Conservation (phyloP, 371 early-diverging fungal species). For the Nematocida minor region DNA sequence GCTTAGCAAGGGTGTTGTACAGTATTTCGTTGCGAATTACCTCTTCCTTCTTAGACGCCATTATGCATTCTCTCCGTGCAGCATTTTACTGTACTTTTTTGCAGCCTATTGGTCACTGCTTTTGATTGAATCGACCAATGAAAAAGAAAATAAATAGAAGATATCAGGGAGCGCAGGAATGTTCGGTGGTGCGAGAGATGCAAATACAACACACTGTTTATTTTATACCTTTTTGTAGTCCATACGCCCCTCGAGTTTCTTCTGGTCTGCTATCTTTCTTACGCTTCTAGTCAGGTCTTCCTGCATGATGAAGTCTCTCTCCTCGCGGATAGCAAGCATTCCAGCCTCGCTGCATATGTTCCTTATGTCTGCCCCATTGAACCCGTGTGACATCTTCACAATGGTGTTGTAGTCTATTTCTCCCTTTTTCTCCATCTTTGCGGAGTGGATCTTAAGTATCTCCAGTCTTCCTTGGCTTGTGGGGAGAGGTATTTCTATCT, state of each 20-base stretch:
- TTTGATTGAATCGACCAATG: not conserved
- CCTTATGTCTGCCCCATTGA: constrained; percentile 97
- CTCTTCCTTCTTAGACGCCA: constrained; percentile 7
- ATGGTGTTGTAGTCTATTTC: constrained; percentile 86
- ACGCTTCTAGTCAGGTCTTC: constrained; percentile 99
- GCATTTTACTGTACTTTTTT: not conserved
- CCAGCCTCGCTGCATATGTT: constrained; percentile 99
- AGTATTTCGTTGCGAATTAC: constrained; percentile 22
- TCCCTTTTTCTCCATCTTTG: constrained; percentile 81
- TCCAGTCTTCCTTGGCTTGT: constrained; percentile 81
- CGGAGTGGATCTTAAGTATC: constrained; percentile 90
- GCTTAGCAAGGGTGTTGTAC: constrained; percentile 19
- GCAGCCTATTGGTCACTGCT: not conserved
- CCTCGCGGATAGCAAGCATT: constrained; percentile 98
- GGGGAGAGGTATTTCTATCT: constrained; percentile 96
- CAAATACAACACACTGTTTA: not conserved
- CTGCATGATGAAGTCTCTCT: constrained; percentile 88
- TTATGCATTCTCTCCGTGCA: not conserved
- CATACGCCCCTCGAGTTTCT: constrained; percentile 92
- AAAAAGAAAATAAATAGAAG: not conserved
- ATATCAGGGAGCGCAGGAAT: not conserved
- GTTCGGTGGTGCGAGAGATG: not conserved
- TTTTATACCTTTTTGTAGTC: constrained; percentile 70
- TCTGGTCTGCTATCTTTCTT: constrained; percentile 89
- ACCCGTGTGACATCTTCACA: constrained; percentile 90